Evolutionary conservation across 768 basidiomycete species (phyloP), one percentile per base, ranked within the genome.

Genomic region (Lactifluus subvellereus): DNA sequence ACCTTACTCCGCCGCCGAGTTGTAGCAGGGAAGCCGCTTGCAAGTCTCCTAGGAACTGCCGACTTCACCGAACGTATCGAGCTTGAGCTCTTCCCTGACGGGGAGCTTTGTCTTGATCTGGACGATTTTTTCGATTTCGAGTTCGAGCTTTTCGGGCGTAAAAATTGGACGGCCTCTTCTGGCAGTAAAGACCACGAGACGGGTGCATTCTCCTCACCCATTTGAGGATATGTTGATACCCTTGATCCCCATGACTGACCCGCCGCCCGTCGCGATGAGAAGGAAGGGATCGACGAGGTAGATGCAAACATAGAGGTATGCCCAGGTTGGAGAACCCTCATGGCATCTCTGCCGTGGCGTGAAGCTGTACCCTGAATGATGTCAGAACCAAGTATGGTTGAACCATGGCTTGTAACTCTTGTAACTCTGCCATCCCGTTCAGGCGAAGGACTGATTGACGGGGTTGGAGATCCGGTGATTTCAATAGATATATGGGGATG

Each of bases 301-400:
- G 38, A 13, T 6, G 48, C 27, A 4, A 43, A 13, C 0, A n/a
- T 13, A n/a, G 13, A 18, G 30, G 22, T 6, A 33, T 51, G 45
- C 9, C 4, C 48, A 18, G 58, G 50, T n/a, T 35, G 32, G 18
- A 13, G 56, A 53, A 53, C 32, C 47, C 54, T 67, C 51, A 57
- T 65, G 47, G 59, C 64, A 18, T 67, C 50, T 51, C 47, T 59
- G 38, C 32, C 13, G 22, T n/a, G 27, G 42, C 22, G 49, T n/a
- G 47, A 43, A 35, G 55, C 33, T 20, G 42, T 32, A 4, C n/a
- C 10, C 51, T 68, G 68, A 11, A 75, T 62, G 61, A 74, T 73
- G 60, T 74, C 74, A 6, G 74, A 74, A 2, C 72, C 71, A 11
- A 72, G 64, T 48, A 70, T 52, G 35, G 64, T 61, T 27, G 68